Base-by-base conservation (phyloP, 1,284 basidiomycete genomes). In the Ceratobasidium sp. region DNA sequence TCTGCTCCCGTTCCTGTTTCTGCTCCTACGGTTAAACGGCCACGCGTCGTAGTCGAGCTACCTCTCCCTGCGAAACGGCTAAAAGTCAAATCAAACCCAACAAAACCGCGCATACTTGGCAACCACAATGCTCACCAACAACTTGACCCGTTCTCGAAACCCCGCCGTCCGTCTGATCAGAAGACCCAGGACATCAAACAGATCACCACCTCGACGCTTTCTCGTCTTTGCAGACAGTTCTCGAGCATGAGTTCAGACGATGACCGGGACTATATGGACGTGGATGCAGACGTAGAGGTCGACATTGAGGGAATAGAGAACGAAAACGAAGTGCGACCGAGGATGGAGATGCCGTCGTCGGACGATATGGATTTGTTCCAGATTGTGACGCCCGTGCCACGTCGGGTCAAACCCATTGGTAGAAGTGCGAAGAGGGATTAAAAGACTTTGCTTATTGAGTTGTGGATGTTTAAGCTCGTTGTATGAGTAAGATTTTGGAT, bases 331-430 rank as follows among this genome's bases (percentile, higher is more conserved):
- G 35, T 8, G 26, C 53, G 3, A 1, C 37, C 11, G 23, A 63
- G 61, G 61, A 64, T 61, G 60, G 45, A 37, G 10, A 64, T 75
- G 60, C 71, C 71, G 31, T 75, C 71, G 33, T 75, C 71, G 60
- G 60, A 75, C 13, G 71, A 75, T 28, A 75, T 75, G 71, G 54
- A 75, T 23, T 64, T 75, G 26, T 75, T 75, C 35, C 60, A 75
- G 45, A 45, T 75, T n/a, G 60, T 64, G 4, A 75, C 71, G 8
- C 71, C 71, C 42, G 60, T 26, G 31, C 49, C 71, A n/a, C 58
- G 71, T 17, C 45, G 49, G 31, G 60, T 75, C 4, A 17, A 20
- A 49, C 17, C 71, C 7, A 53, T 53, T n/a, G 31, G 65, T 53
- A 4, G 49, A 35, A 26, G 28, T 7, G 17, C n/a, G 47, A 49